Base-by-base conservation (phyloP, 2,329 filamentous ascomycete genomes). In the Penicillium sp. region DNA sequence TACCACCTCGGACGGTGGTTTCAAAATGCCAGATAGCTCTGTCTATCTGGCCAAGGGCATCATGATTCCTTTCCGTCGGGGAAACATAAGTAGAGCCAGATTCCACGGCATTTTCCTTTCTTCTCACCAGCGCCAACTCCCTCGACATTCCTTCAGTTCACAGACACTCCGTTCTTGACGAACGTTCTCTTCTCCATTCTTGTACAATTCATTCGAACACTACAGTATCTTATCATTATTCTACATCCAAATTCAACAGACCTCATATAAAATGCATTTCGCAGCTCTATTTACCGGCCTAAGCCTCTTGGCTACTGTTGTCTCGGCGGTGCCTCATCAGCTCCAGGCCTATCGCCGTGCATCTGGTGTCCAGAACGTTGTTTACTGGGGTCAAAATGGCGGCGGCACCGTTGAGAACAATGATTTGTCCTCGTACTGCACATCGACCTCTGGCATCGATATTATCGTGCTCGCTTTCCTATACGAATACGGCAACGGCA, bases 401-500 rank as follows among this genome's bases (percentile, higher is more conserved):
- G 56, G 65, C 46, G 61, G 63, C 6, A 68, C 61, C 32, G 64
- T 50, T 18, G 49, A 56, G 14, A 48, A 50, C 18, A 70, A 50
- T 60, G 71, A 40, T 56, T 61, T 35, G 20, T 23, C 49, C 8
- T 43, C 57, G 4, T 74, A 74, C 58, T 74, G 71, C 50, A 65
- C 58, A 9, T 48, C 61, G 0, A 56, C 58, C 7, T 50, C 69
- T 1, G 70, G 69, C 11, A 68, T 74, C 37, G 69, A 74, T 50
- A 65, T 74, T 31, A 56, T 75, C 27, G 70, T 74, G 1, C 60
- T 75, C 6, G 60, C 71, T 14, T 75, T 75, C 52, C 49, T 75
- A 6, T 72, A 70, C 55, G 42, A 63, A 24, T 75, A 59, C 43
- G 68, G 69, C 20, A 54, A 54, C 42, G 68, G 63, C 6, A 54